Evolutionary conservation across 352 stramenopile genomes (phyloP).

Genomic region (Phytophthora idaei): DNA sequence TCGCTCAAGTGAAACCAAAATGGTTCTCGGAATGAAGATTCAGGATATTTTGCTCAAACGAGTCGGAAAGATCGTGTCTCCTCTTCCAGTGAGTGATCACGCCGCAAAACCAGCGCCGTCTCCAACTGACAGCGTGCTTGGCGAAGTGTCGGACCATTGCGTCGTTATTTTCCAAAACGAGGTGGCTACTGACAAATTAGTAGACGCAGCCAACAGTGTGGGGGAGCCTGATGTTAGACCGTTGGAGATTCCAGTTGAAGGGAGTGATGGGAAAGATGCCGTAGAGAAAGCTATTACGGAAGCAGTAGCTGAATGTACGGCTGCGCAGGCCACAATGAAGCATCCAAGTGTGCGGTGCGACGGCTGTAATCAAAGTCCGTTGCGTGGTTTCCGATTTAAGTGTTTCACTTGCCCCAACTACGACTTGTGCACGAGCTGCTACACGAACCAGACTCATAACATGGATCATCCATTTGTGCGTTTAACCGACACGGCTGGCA

Average conservation of each 20-base stretch:
- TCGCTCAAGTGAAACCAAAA: slow-evolving; percentile 1
- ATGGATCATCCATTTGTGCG: slow-evolving; percentile 75
- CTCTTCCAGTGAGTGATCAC: slow-evolving; percentile 7
- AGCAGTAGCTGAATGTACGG: slow-evolving; percentile 31
- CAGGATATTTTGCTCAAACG: slow-evolving; percentile 41
- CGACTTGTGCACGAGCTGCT: slow-evolving; percentile 73
- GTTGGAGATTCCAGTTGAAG: slow-evolving; percentile 36
- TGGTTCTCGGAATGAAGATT: slow-evolving; percentile 34
- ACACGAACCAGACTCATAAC: slow-evolving; percentile 65
- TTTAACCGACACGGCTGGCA: slow-evolving; percentile 46
- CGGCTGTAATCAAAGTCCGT: slow-evolving; percentile 72
- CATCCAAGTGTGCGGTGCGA: slow-evolving; percentile 81
- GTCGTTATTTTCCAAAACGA: slow-evolving; percentile 63
- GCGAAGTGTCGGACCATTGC: slow-evolving; percentile 28
- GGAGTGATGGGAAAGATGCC: slow-evolving; percentile 25
- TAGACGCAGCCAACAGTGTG: slow-evolving; percentile 47
- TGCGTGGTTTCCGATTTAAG: slow-evolving; percentile 78
- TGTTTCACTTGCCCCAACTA: slow-evolving; percentile 80
- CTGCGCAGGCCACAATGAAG: slow-evolving; percentile 39
- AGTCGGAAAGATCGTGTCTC: slow-evolving; percentile 38
- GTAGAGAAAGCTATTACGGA: slow-evolving; percentile 32
- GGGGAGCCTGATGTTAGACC: slow-evolving; percentile 46
- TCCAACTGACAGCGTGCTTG: not conserved
- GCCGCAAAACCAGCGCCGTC: not conserved
- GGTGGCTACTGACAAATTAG: slow-evolving; percentile 45